Evolutionary conservation across 2,329 filamentous ascomycete genomes (phyloP), one percentile per base, ranked within the genome.

Genomic region (Sporothrix dimorphospora): DNA sequence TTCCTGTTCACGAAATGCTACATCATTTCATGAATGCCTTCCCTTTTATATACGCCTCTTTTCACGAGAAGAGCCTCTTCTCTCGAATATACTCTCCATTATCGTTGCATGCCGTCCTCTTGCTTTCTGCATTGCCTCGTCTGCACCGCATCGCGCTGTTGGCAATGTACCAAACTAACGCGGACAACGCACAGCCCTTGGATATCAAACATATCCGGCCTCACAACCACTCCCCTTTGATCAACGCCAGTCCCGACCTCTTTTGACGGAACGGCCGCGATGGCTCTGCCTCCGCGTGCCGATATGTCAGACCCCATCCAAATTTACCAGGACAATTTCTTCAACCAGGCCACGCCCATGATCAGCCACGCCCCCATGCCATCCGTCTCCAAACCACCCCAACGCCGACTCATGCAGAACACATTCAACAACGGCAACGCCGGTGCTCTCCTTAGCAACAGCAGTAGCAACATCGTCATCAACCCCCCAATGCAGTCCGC

Each of bases 291-390:
- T 77, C 82, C 85, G 79, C 84, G 82, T 77, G 84, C 84, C 77
- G 82, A 80, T 76, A 80, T 81, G 55, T 81, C 82, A 74, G 84
- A 87, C 79, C 82, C 85, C 65, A 79, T 87, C 51, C 82, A 84
- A 47, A 85, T 88, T 74, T 88, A 83, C 76, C 84, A 86, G 73
- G 86, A 89, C 79, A 81, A 85, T 73, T 82, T 83, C 74, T 84
- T 82, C 77, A 82, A 82, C 70, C 82, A 83, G 73, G 76, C 80
- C 55, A 78, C 82, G 7, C 83, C 83, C 51, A 86, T 87, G 80
- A 84, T 86, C 73, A 88, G 84, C 79, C 85, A 88, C 76, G 85
- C 86, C 57, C 85, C 86, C 49, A 88, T 89, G 86, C 86, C 86
- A 42, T 81, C 84, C 61, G 81, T 84, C 68, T 78, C 82, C 68